Evolutionary conservation across 2,329 filamentous ascomycete species (phyloP), one percentile per base, ranked within the genome.

Genomic region (Hymenoscyphus fraxineus): DNA sequence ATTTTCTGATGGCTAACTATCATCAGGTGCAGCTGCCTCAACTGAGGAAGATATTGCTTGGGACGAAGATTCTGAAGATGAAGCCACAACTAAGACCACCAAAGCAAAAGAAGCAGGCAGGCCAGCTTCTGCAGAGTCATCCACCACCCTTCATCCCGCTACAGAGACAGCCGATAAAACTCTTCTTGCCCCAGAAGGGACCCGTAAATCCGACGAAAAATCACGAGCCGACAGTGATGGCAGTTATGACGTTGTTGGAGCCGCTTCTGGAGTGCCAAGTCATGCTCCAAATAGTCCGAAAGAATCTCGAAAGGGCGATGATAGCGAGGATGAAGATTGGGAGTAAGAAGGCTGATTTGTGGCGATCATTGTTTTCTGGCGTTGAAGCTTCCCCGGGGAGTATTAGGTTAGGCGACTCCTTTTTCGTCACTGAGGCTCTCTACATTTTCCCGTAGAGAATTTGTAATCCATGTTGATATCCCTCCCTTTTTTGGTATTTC

Each of bases 191-290:
- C 83, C 88, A 32, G 78, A 79, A 38, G 86, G 90, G 71, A 80
- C 87, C 16, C 88, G 91, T 58, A 86, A 84, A 73, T 96, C 93
- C 32, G 93, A 97, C 73, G 90, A 93, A 76, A 93, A 94, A 76
- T 96, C 91, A 32, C 91, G 95, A 70, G 88, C 93, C 7, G 95
- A 95, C 73, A 97, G 94, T 75, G 95, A 99, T 72, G 92, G 92
- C 19, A 97, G 93, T 79, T 99, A 99, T 76, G 95, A 99, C 76
- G 84, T 99, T 40, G 92, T 99, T 57, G 90, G 90, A 7, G 88
- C 89, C 6, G 82, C 87, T 57, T 93, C 90, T 60, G 91, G 90
- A 59, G 85, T 86, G 56, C 87, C 88, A 44, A 97, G 91, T 76
- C 90, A 91, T 69, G 89, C 92, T 19, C 90, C 92, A 1, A 83